Evolutionary conservation across 345 rosid genomes (phyloP).

Genomic region (Dimocarpus longan): DNA sequence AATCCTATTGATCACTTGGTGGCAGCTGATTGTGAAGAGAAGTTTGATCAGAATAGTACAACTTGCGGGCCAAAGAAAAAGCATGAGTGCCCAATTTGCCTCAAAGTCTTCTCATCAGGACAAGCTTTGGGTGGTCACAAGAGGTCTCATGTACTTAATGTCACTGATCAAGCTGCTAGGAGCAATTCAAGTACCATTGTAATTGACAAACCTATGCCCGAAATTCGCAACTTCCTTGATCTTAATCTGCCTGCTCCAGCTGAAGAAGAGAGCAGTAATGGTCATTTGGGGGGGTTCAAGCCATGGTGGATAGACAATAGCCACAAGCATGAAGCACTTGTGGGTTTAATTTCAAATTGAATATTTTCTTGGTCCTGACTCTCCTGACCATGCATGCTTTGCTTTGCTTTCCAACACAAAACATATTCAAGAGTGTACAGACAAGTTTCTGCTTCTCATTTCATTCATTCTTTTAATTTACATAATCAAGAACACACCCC

Average conservation of each 20-base stretch:
- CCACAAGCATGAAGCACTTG: slow-evolving; percentile 43
- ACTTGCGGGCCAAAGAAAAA: slow-evolving; percentile 27
- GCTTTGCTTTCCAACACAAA: no score
- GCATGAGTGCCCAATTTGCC: slow-evolving; percentile 71
- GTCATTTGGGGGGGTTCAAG: slow-evolving; percentile 37
- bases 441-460: slow-evolving; percentile 24
- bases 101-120: slow-evolving; percentile 65
- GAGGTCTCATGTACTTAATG: slow-evolving; percentile 58
- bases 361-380: background rate
- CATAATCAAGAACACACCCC: slow-evolving; percentile 29
- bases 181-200: slow-evolving; percentile 7
- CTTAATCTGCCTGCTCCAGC: slow-evolving; percentile 60
- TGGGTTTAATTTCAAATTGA: slow-evolving; percentile 49
- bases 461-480: slow-evolving; percentile 45
- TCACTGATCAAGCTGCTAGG: slow-evolving; percentile 21
- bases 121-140: slow-evolving; percentile 91
- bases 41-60: slow-evolving; percentile 20
- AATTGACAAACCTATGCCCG: slow-evolving; percentile 25
- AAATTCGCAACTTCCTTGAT: slow-evolving; percentile 44
- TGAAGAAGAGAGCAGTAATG: slow-evolving; percentile 48
- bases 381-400: background rate
- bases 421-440: slow-evolving; percentile 33
- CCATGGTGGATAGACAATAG: slow-evolving; percentile 60
- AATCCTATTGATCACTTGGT: slow-evolving; percentile 7
- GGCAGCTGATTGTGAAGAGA: slow-evolving; percentile 19